A percentile compares a stretch with the other conserved stretches of the same genome.
phyloP scores from a whole-genome alignment of 1,139 yeast genomes.

The Lodderomyces jiufengensis region DNA sequence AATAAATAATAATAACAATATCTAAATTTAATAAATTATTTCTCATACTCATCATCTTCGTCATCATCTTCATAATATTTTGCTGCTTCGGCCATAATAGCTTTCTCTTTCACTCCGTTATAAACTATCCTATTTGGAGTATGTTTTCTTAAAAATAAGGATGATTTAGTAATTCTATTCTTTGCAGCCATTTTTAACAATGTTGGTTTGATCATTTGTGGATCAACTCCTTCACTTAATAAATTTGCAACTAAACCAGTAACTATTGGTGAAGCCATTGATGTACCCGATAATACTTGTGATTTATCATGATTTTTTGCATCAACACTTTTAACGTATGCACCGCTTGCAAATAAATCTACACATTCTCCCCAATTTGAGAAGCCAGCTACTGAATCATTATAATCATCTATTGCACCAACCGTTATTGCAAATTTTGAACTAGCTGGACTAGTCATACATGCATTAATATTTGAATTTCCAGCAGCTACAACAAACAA shows the following conservation, averaged over 20 bases:
- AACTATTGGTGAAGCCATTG: slow-evolving; percentile 83
- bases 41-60: slow-evolving; percentile 3
- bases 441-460: slow-evolving; percentile 77
- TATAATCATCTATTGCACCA: slow-evolving; percentile 78
- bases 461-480: slow-evolving; percentile 72
- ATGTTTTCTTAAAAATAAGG: slow-evolving; percentile 26
- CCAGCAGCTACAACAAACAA: slow-evolving; percentile 90
- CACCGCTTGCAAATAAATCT: slow-evolving; percentile 80
- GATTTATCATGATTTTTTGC: slow-evolving; percentile 23
- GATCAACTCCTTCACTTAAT: slow-evolving; percentile 56
- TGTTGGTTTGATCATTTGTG: slow-evolving; percentile 34
- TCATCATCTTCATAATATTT: slow-evolving; percentile 9
- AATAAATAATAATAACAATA: no score
- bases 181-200: slow-evolving; percentile 36
- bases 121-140: slow-evolving; percentile 42
- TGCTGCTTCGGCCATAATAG: slow-evolving; percentile 12
- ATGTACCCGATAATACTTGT: slow-evolving; percentile 69
- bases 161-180: slow-evolving; percentile 33
- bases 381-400: slow-evolving; percentile 66
- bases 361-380: slow-evolving; percentile 91
- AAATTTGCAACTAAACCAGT: slow-evolving; percentile 67
- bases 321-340: slow-evolving; percentile 51
- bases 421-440: slow-evolving; percentile 71
- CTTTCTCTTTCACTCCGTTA: slow-evolving; percentile 22
- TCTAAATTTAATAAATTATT: no score